phyloP scores from a whole-genome alignment of 2,329 filamentous ascomycete species.

The Nemania sp. region DNA sequence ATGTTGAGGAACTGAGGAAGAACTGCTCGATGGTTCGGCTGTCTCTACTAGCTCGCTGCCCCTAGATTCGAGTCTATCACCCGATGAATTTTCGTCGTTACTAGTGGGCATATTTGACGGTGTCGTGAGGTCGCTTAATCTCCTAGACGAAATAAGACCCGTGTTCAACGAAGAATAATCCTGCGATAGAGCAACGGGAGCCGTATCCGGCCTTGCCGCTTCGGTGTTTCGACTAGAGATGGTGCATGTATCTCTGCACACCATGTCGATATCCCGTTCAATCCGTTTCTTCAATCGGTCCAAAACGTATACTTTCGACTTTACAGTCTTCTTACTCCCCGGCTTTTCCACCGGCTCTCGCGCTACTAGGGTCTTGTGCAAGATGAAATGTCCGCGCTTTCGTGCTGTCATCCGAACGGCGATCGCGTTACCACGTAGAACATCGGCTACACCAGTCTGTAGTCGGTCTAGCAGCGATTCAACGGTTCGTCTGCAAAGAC shows the following conservation, averaged over 20 bases:
- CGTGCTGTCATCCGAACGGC: constrained; percentile 52
- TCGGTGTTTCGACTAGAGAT: constrained; percentile 42
- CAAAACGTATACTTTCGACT: constrained; percentile 46
- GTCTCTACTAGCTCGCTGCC: constrained; percentile 11
- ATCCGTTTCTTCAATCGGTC: constrained; percentile 50
- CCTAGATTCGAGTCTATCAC: constrained; percentile 7
- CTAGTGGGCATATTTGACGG: background rate
- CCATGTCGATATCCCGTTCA: constrained; percentile 50
- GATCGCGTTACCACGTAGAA: constrained; percentile 51
- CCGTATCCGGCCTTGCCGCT: constrained; percentile 6
- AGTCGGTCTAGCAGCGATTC: constrained; percentile 55
- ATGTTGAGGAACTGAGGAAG: constrained; percentile 23
- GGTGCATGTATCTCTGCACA: constrained; percentile 56
- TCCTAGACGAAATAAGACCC: constrained; percentile 7
- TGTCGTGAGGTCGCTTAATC: constrained; percentile 4
- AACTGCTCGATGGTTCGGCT: constrained; percentile 14
- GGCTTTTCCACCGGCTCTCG: constrained; percentile 41
- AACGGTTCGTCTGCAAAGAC: constrained; percentile 49
- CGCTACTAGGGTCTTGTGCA: constrained; percentile 53
- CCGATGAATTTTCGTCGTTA: constrained; percentile 3
- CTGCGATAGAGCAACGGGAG: constrained; percentile 5
- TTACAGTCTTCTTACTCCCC: constrained; percentile 39
- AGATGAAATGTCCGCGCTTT: constrained; percentile 57
- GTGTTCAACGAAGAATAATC: constrained; percentile 6
- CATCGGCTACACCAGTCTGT: constrained; percentile 53